phyloP scores from a whole-genome alignment of 495 filamentous ascomycete genomes.

The Neurospora sp. region DNA sequence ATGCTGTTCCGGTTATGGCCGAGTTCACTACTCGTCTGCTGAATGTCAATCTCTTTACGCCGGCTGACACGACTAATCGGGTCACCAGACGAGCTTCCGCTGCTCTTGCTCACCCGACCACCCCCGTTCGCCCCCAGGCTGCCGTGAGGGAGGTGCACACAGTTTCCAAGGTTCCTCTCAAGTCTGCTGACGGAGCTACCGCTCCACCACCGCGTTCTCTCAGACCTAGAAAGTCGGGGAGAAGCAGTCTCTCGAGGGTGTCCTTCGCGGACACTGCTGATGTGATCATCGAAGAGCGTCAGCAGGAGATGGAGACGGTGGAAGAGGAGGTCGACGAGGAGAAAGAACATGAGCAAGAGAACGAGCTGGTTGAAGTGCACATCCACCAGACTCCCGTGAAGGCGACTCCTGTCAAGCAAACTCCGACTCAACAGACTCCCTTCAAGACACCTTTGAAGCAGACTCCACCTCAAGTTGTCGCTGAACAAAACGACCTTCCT shows the following conservation, averaged over 20 bases:
- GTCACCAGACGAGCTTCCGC: not conserved
- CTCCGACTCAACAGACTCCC: not conserved
- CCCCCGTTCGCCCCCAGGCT: slow-evolving; percentile 28
- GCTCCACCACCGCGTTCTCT: slow-evolving; percentile 26
- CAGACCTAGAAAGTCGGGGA: not conserved
- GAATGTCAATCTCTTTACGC: not conserved
- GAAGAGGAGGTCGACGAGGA: slow-evolving; percentile 19
- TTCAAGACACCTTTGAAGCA: not conserved
- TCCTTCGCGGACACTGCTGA: not conserved
- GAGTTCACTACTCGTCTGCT: slow-evolving; percentile 1
- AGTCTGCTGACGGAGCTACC: slow-evolving; percentile 53
- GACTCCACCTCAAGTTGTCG: not conserved
- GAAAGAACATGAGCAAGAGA: slow-evolving; percentile 9
- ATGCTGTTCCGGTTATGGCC: slow-evolving; percentile 33
- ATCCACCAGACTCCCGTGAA: slow-evolving; percentile 5
- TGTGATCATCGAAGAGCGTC: not conserved
- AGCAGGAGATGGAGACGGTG: not conserved
- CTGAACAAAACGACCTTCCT: not conserved
- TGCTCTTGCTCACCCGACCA: slow-evolving; percentile 6
- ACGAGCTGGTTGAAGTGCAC: slow-evolving; percentile 7
- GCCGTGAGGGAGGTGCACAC: slow-evolving; percentile 46
- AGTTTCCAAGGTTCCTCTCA: slow-evolving; percentile 66
- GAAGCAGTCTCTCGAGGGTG: slow-evolving; percentile 41
- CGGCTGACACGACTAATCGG: not conserved
- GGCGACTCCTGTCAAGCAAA: not conserved